Evolutionary conservation across 2,329 filamentous ascomycete species (phyloP).

Genomic region (Penicillium expansum): DNA sequence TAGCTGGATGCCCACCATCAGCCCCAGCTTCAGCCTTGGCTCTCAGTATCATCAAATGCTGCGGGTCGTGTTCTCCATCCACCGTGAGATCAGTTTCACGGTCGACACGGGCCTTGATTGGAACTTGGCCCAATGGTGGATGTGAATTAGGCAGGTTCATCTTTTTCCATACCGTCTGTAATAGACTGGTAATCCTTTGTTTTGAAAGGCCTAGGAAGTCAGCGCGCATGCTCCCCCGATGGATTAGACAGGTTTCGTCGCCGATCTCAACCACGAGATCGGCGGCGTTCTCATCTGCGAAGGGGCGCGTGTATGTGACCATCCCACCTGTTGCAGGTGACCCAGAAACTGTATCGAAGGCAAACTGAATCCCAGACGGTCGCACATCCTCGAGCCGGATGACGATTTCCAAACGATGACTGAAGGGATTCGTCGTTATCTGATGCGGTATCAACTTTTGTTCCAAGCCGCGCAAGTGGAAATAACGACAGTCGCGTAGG

Average conservation of each 20-base stretch:
- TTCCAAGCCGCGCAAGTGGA: constrained; percentile 87
- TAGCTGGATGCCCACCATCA: constrained; percentile 23
- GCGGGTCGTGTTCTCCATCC: constrained; percentile 36
- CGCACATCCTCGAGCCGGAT: constrained; percentile 83
- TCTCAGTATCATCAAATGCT: constrained; percentile 29
- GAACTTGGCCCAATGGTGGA: constrained; percentile 60
- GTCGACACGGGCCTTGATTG: constrained; percentile 66
- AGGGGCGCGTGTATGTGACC: constrained; percentile 80
- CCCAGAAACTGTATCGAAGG: constrained; percentile 43
- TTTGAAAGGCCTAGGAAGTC: constrained; percentile 73
- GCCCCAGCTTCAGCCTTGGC: constrained; percentile 32
- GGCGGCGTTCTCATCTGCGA: constrained; percentile 69
- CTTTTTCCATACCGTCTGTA: constrained; percentile 79
- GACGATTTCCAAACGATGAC: constrained; percentile 69
- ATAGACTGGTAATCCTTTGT: constrained; percentile 66
- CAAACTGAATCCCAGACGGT: constrained; percentile 74
- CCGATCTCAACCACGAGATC: constrained; percentile 81
- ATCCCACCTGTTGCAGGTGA: constrained; percentile 45
- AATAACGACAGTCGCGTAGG: constrained; percentile 84
- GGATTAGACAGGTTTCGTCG: constrained; percentile 60
- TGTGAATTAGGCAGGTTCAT: constrained; percentile 62
- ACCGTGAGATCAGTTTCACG: constrained; percentile 44
- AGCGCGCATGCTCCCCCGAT: constrained; percentile 55
- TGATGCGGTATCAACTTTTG: constrained; percentile 77
- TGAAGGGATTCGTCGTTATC: constrained; percentile 70